Conservation (phyloP, 2,329 filamentous ascomycete genomes). For the Venturia pyrina region DNA sequence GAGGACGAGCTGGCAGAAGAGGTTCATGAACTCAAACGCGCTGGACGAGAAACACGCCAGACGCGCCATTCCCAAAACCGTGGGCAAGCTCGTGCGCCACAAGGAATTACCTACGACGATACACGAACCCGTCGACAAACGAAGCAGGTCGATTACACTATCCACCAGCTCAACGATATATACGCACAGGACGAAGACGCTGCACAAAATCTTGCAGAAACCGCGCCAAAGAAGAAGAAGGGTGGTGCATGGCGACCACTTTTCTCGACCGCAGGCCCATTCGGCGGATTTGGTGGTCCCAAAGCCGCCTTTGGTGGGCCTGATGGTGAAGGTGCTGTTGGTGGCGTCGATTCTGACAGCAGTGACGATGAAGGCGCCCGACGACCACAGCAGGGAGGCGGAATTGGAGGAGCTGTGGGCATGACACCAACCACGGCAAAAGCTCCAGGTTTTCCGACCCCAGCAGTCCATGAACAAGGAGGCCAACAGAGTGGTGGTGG, state of each 20-base stretch:
- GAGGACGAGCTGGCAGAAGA: slow-evolving; percentile 43
- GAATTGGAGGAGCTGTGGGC: slow-evolving; percentile 52
- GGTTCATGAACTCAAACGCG: slow-evolving; percentile 45
- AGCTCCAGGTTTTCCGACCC: slow-evolving; percentile 41
- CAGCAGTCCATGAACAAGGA: slow-evolving; percentile 26
- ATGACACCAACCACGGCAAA: slow-evolving; percentile 49
- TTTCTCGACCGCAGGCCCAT: slow-evolving; percentile 85
- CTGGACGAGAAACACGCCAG: slow-evolving; percentile 27
- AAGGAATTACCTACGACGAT: slow-evolving; percentile 38
- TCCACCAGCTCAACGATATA: slow-evolving; percentile 54
- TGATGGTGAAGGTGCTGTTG: slow-evolving; percentile 63
- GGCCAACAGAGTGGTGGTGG: slow-evolving; percentile 35
- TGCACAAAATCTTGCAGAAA: slow-evolving; percentile 45
- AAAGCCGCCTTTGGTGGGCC: slow-evolving; percentile 64
- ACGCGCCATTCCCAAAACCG: slow-evolving; percentile 9
- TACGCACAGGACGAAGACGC: slow-evolving; percentile 69
- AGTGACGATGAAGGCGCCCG: slow-evolving; percentile 80
- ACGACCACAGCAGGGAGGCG: slow-evolving; percentile 37
- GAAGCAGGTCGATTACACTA: slow-evolving; percentile 9
- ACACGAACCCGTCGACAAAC: slow-evolving; percentile 53
- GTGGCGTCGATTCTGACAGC: slow-evolving; percentile 83
- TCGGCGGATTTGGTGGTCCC: slow-evolving; percentile 71
- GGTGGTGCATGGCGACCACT: slow-evolving; percentile 63
- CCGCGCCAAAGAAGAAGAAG: slow-evolving; percentile 26
- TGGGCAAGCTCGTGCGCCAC: slow-evolving; percentile 28